phyloP scores from a whole-genome alignment of 2,329 filamentous ascomycete genomes.

The Xylaria sp. region DNA sequence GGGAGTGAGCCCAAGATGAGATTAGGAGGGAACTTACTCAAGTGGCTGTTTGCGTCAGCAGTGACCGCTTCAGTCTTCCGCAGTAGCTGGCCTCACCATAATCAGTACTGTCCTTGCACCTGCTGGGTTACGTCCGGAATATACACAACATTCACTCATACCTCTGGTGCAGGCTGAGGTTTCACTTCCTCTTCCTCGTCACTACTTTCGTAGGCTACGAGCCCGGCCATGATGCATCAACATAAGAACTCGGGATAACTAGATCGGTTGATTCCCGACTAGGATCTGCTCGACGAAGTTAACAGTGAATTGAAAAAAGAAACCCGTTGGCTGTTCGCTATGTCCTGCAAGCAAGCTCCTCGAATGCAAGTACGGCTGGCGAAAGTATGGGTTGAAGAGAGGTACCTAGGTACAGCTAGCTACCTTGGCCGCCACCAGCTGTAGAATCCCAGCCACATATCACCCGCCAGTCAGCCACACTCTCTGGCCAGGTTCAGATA shows the following conservation, averaged over 20 bases:
- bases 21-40: slow-evolving; percentile 30
- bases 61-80: slow-evolving; percentile 32
- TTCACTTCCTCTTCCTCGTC: slow-evolving; percentile 42
- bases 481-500: no score
- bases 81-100: slow-evolving; percentile 41
- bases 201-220: slow-evolving; percentile 43
- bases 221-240: slow-evolving; percentile 32
- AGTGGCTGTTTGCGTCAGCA: slow-evolving; percentile 21
- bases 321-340: not conserved
- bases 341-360: not conserved
- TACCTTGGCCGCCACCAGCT: slow-evolving; percentile 2
- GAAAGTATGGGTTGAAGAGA: not conserved
- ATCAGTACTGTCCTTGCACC: slow-evolving; percentile 42
- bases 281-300: not conserved
- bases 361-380: not conserved
- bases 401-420: not conserved
- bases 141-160: slow-evolving; percentile 33
- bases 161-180: slow-evolving; percentile 36
- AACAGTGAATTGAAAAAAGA: not conserved
- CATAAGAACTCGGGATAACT: not conserved
- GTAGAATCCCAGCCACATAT: not conserved
- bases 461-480: no score
- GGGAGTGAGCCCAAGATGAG: not conserved
- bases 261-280: not conserved
- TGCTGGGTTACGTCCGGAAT: slow-evolving; percentile 21